Conservation (phyloP, 2,329 filamentous ascomycete genomes). For the Trichoderma asperellum region DNA sequence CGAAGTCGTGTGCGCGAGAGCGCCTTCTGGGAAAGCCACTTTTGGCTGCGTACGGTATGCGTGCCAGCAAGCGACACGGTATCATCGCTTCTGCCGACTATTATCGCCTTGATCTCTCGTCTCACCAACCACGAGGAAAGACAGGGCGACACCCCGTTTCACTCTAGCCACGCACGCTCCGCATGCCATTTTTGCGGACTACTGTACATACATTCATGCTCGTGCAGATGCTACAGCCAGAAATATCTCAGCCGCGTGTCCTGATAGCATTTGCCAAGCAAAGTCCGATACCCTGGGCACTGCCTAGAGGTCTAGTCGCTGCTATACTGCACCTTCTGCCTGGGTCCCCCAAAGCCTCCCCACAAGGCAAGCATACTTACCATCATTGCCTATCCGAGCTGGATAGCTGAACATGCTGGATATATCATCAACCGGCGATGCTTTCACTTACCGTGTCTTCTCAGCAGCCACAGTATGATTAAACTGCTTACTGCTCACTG, state of each 20-base stretch:
- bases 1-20: background rate
- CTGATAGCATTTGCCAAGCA: background rate
- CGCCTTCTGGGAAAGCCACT: background rate
- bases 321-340: background rate
- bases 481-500: background rate
- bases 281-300: background rate
- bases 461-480: background rate
- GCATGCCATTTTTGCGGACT: background rate
- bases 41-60: background rate
- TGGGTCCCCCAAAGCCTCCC: background rate
- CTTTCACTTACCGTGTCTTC: background rate
- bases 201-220: background rate
- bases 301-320: background rate
- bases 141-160: background rate
- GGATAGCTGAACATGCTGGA: background rate
- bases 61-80: background rate
- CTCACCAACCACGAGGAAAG: background rate
- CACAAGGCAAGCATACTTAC: background rate
- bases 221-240: background rate
- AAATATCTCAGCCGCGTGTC: background rate
- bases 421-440: background rate
- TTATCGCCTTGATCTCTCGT: background rate
- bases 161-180: background rate
- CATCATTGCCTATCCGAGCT: background rate
- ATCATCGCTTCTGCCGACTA: background rate